Evolutionary conservation across 2,329 filamentous ascomycete genomes (phyloP).

Genomic region (Neonectria ditissima): DNA sequence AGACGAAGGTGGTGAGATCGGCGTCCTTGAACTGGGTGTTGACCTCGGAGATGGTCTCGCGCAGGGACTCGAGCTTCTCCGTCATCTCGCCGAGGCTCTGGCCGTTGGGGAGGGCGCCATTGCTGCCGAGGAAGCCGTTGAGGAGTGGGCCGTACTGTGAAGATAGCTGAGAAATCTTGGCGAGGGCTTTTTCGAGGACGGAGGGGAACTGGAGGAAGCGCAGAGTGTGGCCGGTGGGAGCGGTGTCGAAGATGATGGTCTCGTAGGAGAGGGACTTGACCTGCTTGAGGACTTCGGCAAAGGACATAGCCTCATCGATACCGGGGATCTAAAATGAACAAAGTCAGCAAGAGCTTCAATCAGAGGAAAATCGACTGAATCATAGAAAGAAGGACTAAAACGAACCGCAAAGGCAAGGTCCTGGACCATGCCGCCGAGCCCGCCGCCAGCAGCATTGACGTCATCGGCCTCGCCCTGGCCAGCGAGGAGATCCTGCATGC

Average conservation of each 20-base stretch:
- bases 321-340: conserved; percentile 82
- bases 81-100: conserved; percentile 92
- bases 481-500: conserved; percentile 92
- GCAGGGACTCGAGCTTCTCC: conserved; percentile 92
- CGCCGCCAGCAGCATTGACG: conserved; percentile 75
- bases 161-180: conserved; percentile 94
- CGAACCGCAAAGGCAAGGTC: conserved; percentile 93
- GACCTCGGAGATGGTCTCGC: conserved; percentile 93
- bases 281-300: conserved; percentile 98
- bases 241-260: conserved; percentile 98
- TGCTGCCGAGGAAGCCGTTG: conserved; percentile 88
- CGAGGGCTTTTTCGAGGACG: conserved; percentile 97
- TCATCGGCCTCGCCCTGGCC: conserved; percentile 77
- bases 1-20: conserved; percentile 95
- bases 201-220: conserved; percentile 99
- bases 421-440: conserved; percentile 97
- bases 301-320: conserved; percentile 99
- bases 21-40: conserved; percentile 99
- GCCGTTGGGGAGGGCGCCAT: conserved; percentile 83
- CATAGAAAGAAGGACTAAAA: conserved; percentile 30
- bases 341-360: conserved; percentile 7
- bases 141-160: conserved; percentile 96
- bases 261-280: conserved; percentile 99
- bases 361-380: neutral
- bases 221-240: conserved; percentile 96